A percentile compares a stretch with the other conserved stretches of the same genome.
These are phyloP conservation scores for Pseudozyma pruni DNA, from an alignment of 1,284 basidiomycete species.

Conservation along the genomic window DNA sequence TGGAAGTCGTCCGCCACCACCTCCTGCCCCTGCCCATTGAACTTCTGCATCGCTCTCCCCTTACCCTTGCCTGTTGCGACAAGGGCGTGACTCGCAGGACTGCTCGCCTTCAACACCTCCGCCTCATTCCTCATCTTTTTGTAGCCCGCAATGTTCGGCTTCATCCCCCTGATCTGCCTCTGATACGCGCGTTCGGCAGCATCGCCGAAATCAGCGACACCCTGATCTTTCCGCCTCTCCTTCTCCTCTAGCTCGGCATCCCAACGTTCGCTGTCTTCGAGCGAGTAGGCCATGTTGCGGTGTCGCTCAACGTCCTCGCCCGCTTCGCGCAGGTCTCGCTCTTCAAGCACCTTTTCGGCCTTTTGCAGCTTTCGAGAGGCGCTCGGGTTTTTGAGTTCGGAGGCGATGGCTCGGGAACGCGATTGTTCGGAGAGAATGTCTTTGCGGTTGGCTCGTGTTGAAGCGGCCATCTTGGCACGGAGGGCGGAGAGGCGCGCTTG, in stretches of 20 bases:
- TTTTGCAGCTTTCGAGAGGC: constrained; percentile 68
- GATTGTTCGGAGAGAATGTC: constrained; percentile 54
- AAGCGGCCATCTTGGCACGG: constrained; percentile 45
- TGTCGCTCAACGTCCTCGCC: constrained; percentile 79
- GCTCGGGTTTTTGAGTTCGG: constrained; percentile 19
- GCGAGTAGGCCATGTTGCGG: constrained; percentile 92
- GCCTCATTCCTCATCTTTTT: constrained; percentile 82
- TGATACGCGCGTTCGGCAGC: constrained; percentile 88
- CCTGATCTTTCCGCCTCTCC: constrained; percentile 79
- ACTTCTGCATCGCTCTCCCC: not conserved
- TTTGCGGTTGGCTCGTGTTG: constrained; percentile 55
- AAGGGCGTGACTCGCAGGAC: not conserved
- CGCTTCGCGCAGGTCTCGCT: constrained; percentile 85
- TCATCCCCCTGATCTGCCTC: constrained; percentile 85
- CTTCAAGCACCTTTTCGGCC: constrained; percentile 84
- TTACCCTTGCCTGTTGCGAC: constrained; percentile 5
- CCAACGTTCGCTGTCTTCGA: constrained; percentile 94
- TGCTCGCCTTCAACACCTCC: not conserved
- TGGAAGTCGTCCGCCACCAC: constrained; percentile 11
- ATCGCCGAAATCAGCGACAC: constrained; percentile 91
- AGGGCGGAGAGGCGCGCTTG: constrained; percentile 29
- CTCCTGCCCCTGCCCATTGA: not conserved
- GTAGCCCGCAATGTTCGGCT: constrained; percentile 85
- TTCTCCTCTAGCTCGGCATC: constrained; percentile 84
- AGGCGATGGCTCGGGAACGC: constrained; percentile 32